Percentiles rank a stretch among this genome's conserved stretches.
These are phyloP conservation scores for Tetraselmis chui DNA, from an alignment of 139 green algal species.

Conservation along the genomic window DNA sequence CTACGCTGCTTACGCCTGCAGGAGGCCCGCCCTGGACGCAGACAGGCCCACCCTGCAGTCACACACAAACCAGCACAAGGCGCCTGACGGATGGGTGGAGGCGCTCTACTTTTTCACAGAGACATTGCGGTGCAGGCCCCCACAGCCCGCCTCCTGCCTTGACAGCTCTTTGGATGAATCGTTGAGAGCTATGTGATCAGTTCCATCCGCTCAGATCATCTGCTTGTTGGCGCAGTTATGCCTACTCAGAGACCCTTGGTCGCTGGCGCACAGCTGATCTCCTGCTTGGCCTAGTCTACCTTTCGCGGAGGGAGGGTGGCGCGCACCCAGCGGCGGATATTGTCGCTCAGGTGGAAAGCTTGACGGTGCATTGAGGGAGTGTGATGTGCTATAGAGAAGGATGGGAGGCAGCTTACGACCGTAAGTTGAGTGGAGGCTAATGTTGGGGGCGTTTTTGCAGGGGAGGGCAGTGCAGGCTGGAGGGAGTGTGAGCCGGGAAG, in stretches of 20 bases:
- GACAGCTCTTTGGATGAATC: not conserved
- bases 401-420: too few species aligned
- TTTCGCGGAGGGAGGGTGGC: constrained; percentile 39
- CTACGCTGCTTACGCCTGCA: not conserved
- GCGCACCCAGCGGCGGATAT: constrained; percentile 59
- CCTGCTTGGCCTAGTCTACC: constrained; percentile 74
- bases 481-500: not conserved
- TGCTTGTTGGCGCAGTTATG: constrained; percentile 51
- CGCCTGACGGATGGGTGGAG: constrained; percentile 62
- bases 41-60: not conserved
- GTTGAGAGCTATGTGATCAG: too few species aligned
- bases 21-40: not conserved
- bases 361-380: too few species aligned
- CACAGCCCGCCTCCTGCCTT: not conserved
- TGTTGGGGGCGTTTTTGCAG: too few species aligned
- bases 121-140: constrained; percentile 40
- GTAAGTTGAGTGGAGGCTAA: too few species aligned
- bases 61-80: constrained; percentile 21
- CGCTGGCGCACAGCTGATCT: constrained; percentile 73
- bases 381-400: too few species aligned
- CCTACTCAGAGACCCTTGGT: constrained; percentile 64
- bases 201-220: too few species aligned
- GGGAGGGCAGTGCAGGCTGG: not conserved
- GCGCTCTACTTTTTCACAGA: constrained; percentile 69
- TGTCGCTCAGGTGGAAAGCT: constrained; percentile 28